Evolutionary conservation across 192 early-diverging fungal genomes (phyloP).

Genomic region (Anaeromyces robustus): DNA sequence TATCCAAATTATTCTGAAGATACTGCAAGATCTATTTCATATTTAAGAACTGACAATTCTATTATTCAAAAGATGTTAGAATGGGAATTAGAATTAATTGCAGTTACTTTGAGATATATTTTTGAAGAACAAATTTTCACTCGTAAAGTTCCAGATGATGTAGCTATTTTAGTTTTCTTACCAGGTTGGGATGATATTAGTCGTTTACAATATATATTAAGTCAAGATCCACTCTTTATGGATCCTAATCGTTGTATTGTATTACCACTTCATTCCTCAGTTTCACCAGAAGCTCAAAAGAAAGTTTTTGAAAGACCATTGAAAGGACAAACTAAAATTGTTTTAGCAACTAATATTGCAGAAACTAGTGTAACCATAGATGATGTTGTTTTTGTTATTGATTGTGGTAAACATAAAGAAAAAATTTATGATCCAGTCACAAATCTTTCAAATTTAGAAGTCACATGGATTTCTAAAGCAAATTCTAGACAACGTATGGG

Average conservation of each 20-base stretch:
- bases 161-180: slow-evolving; percentile 52
- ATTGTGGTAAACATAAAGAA: slow-evolving; percentile 27
- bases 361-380: slow-evolving; percentile 68
- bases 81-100: slow-evolving; percentile 47
- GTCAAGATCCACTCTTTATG: not conserved
- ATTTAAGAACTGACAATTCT: not conserved
- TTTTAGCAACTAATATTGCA: slow-evolving; percentile 81
- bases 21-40: not conserved
- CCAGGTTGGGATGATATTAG: slow-evolving; percentile 19
- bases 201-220: not conserved
- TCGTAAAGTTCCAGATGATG: slow-evolving; percentile 9
- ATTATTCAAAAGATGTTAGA: slow-evolving; percentile 16
- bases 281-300: slow-evolving; percentile 32
- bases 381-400: slow-evolving; percentile 60
- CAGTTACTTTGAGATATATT: slow-evolving; percentile 39
- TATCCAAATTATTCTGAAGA: not conserved
- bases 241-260: not conserved
- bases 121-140: slow-evolving; percentile 22
- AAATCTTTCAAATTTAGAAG: not conserved
- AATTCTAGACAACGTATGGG: slow-evolving; percentile 38
- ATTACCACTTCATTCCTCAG: not conserved
- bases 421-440: not conserved
- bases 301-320: slow-evolving; percentile 45
- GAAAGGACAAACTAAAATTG: slow-evolving; percentile 50
- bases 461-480: slow-evolving; percentile 32